Conservation (phyloP, 2,329 filamentous ascomycete genomes). For the Claviceps spartinae region DNA sequence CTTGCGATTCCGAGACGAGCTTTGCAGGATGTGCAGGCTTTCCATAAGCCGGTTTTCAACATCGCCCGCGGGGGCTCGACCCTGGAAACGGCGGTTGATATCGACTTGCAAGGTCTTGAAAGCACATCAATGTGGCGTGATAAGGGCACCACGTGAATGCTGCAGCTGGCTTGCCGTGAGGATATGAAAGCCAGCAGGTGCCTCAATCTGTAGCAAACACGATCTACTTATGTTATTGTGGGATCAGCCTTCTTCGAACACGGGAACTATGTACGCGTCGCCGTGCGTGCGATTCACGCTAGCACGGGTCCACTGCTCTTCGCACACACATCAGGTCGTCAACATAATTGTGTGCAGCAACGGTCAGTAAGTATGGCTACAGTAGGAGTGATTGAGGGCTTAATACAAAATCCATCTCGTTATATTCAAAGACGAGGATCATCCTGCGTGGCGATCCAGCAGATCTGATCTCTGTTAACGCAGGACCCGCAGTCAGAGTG, state of each 20-base stretch:
- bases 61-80: background rate
- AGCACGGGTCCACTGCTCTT: background rate
- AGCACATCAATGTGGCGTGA: background rate
- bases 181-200: background rate
- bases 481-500: background rate
- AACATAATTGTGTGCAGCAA: background rate
- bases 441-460: background rate
- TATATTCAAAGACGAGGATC: background rate
- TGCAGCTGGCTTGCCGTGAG: background rate
- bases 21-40: background rate
- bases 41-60: background rate
- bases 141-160: background rate
- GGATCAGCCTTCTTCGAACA: no score
- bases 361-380: background rate
- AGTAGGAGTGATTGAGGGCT: no score
- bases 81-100: background rate
- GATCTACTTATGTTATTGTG: background rate
- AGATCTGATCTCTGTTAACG: background rate
- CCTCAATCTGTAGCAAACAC: background rate
- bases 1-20: background rate
- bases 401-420: background rate
- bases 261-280: no score
- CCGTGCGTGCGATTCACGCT: background rate
- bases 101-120: slow-evolving; percentile 1
- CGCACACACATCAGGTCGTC: background rate